phyloP scores from a whole-genome alignment of 345 rosid species.

The Citrus sinensis region DNA sequence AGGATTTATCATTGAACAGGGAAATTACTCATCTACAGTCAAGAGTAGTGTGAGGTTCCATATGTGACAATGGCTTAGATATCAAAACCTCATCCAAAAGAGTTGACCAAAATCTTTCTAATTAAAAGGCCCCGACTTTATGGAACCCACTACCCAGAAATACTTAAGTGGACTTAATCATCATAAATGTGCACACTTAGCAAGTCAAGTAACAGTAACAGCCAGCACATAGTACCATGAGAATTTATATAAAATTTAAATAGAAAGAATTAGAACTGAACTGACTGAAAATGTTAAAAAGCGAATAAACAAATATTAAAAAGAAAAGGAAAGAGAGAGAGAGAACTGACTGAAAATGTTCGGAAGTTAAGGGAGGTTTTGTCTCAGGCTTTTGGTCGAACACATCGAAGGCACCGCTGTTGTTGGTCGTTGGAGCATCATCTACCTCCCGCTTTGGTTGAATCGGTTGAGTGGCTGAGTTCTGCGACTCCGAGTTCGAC shows the following conservation, averaged over 20 bases:
- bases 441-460: conserved; percentile 3
- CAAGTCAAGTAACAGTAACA: not conserved
- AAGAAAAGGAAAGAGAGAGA: not conserved
- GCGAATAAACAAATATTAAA: not conserved
- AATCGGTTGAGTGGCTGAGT: conserved; percentile 11
- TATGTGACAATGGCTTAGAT: not conserved
- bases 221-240: not conserved
- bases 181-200: not conserved
- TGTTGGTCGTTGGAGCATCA: conserved; percentile 5
- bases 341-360: conserved; percentile 25
- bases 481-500: conserved; percentile 6
- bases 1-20: not conserved
- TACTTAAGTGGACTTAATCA: not conserved
- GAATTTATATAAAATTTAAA: too few species aligned
- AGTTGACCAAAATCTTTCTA: not conserved
- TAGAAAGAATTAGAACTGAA: not conserved
- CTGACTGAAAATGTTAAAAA: too few species aligned
- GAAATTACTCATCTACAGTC: not conserved
- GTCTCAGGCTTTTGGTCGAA: conserved; percentile 28
- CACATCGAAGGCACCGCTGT: conserved; percentile 13
- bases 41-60: not conserved
- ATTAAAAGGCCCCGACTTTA: not conserved
- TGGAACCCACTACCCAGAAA: not conserved
- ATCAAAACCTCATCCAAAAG: not conserved
- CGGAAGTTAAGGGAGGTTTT: conserved; percentile 17